phyloP scores from a whole-genome alignment of 2,329 filamentous ascomycete species.

The Sclerotinia nivalis region DNA sequence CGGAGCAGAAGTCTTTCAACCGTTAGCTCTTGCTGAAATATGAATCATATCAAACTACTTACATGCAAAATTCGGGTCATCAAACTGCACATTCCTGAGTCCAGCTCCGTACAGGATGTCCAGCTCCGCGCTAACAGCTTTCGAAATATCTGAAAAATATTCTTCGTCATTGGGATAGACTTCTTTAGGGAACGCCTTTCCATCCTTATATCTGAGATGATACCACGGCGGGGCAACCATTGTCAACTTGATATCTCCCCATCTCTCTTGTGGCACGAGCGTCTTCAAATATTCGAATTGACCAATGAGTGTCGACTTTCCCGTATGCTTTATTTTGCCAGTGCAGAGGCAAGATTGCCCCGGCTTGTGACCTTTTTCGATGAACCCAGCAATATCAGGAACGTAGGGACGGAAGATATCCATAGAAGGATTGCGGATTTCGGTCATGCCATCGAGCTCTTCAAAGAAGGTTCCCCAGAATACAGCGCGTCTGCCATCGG shows the following conservation, averaged over 20 bases:
- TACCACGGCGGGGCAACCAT: conserved; percentile 69
- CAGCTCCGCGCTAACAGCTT: conserved; percentile 54
- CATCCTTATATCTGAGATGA: conserved; percentile 61
- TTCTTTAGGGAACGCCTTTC: conserved; percentile 52
- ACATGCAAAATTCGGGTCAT: conserved; percentile 61
- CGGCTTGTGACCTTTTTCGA: conserved; percentile 47
- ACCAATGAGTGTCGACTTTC: conserved; percentile 50
- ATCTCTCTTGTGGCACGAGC: conserved; percentile 58
- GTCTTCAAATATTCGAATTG: conserved; percentile 62
- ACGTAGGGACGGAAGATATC: conserved; percentile 46
- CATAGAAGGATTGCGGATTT: conserved; percentile 38
- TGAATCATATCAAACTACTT: neutral
- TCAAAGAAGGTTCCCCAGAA: conserved; percentile 40
- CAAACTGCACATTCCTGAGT: conserved; percentile 57
- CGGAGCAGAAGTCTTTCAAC: conserved; percentile 62
- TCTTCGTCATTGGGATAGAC: conserved; percentile 53
- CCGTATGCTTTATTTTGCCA: conserved; percentile 50
- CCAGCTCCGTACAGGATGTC: conserved; percentile 55
- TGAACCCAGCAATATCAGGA: conserved; percentile 47
- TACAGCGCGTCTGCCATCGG: conserved; percentile 32
- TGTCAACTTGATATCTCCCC: conserved; percentile 69
- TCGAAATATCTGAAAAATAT: conserved; percentile 56
- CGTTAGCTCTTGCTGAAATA: conserved; percentile 25
- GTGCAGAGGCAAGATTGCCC: conserved; percentile 49
- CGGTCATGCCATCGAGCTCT: conserved; percentile 37